These are phyloP conservation scores for Evernia prunastri DNA, from an alignment of 495 filamentous ascomycete genomes.

Conservation along the genomic window DNA sequence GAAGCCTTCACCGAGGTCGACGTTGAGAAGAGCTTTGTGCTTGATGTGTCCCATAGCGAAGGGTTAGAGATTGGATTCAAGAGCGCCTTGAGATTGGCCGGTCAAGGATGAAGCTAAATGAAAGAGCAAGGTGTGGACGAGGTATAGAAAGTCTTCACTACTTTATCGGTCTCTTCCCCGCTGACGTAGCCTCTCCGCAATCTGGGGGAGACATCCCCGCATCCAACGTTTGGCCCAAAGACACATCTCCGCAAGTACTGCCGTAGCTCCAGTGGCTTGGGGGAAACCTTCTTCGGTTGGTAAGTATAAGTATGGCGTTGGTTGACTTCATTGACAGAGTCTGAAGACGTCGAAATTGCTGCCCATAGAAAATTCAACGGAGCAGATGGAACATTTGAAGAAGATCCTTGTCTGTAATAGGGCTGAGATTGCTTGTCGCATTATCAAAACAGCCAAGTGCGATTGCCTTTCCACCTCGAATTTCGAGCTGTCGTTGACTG, in stretches of 20 bases:
- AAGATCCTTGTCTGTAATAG: slow-evolving; percentile 47
- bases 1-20: slow-evolving; percentile 47
- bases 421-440: slow-evolving; percentile 52
- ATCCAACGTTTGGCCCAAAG: slow-evolving; percentile 2
- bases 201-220: slow-evolving; percentile 13
- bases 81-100: neutral
- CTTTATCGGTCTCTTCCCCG: neutral
- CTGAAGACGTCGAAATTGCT: neutral
- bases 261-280: neutral
- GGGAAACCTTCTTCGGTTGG: neutral
- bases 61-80: neutral
- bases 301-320: neutral
- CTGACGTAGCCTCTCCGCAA: slow-evolving; percentile 4
- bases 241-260: neutral
- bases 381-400: slow-evolving; percentile 34
- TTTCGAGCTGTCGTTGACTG: neutral
- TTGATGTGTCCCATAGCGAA: slow-evolving; percentile 39
- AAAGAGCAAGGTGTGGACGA: neutral
- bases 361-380: too few relatives aligned
- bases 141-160: neutral
- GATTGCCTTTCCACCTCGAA: neutral
- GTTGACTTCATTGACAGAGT: neutral
- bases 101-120: neutral
- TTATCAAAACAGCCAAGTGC: slow-evolving; percentile 39
- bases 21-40: slow-evolving; percentile 46